Conservation (phyloP, 2,329 filamentous ascomycete genomes). For the Decorospora gaudefroyi region DNA sequence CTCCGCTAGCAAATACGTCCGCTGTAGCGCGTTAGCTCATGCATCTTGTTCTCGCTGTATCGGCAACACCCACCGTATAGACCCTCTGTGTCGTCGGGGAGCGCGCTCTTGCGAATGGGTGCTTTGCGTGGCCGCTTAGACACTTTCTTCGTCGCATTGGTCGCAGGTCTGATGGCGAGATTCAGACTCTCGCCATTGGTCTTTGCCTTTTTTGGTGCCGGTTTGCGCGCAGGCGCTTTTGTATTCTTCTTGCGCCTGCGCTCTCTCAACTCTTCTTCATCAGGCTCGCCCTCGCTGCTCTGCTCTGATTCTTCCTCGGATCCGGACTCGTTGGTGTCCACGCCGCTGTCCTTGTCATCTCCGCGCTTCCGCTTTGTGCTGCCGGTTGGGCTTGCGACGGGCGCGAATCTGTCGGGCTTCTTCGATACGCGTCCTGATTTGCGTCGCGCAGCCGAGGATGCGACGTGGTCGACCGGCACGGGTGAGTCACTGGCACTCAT, state of each 20-base stretch:
- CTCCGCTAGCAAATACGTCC: slow-evolving; percentile 63
- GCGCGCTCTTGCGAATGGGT: slow-evolving; percentile 57
- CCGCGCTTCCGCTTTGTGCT: slow-evolving; percentile 47
- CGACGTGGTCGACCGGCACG: slow-evolving; percentile 30
- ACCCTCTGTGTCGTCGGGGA: slow-evolving; percentile 57
- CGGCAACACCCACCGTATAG: slow-evolving; percentile 56
- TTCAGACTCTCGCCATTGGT: slow-evolving; percentile 57
- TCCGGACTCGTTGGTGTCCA: slow-evolving; percentile 30
- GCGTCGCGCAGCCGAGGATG: slow-evolving; percentile 43
- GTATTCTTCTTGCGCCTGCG: slow-evolving; percentile 41
- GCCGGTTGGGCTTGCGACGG: slow-evolving; percentile 35
- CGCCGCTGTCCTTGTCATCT: slow-evolving; percentile 38
- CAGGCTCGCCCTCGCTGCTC: slow-evolving; percentile 46
- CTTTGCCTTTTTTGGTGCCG: slow-evolving; percentile 59
- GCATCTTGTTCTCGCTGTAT: not conserved
- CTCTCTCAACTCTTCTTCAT: slow-evolving; percentile 48
- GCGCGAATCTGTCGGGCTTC: slow-evolving; percentile 43
- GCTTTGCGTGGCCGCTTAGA: slow-evolving; percentile 54
- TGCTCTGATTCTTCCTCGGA: slow-evolving; percentile 40
- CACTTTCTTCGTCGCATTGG: slow-evolving; percentile 46
- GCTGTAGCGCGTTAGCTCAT: slow-evolving; percentile 49
- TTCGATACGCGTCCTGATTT: slow-evolving; percentile 50
- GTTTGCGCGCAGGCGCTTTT: slow-evolving; percentile 42
- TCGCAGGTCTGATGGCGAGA: slow-evolving; percentile 59
- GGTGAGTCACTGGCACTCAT: slow-evolving; percentile 40